Evolutionary conservation across 306 rosid genomes (phyloP).

Genomic region (Vigna reflexopilosa): DNA sequence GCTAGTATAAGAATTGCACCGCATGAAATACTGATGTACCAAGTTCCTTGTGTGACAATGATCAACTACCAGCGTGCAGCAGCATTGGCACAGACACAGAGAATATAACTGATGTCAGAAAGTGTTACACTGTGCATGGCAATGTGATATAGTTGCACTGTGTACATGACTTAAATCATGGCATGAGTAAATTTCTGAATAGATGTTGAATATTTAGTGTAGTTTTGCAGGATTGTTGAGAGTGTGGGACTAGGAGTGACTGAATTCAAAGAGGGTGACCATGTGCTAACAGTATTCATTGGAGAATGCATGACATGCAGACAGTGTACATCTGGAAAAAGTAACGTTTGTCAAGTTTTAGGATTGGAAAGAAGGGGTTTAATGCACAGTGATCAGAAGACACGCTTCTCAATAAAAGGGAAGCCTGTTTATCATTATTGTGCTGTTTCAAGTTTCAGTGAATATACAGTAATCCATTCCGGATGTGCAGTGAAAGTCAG

Average conservation of each 20-base stretch:
- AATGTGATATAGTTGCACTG: conserved; percentile 23
- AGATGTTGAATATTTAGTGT: conserved; percentile 17
- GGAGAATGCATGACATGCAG: conserved; percentile 89
- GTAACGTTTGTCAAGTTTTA: conserved; percentile 79
- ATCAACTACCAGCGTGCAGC: conserved; percentile 15
- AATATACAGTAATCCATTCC: conserved; percentile 87
- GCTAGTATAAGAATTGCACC: conserved; percentile 6
- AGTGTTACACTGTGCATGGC: background rate
- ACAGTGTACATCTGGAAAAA: conserved; percentile 81
- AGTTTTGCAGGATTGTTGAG: conserved; percentile 85
- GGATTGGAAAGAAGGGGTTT: conserved; percentile 89
- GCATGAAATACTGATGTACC: background rate
- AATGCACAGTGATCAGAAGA: conserved; percentile 94
- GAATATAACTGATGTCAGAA: background rate
- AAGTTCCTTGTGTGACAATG: conserved; percentile 14
- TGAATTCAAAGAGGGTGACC: conserved; percentile 85
- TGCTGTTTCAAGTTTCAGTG: conserved; percentile 97
- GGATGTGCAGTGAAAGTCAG: conserved; percentile 95
- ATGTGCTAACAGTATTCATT: conserved; percentile 87
- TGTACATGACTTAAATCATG: conserved; percentile 11
- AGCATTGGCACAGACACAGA: background rate
- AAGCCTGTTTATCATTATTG: conserved; percentile 89
- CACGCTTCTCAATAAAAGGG: conserved; percentile 87
- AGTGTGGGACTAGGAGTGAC: conserved; percentile 87
- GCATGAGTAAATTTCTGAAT: conserved; percentile 1